Conservation (phyloP, 2,329 filamentous ascomycete genomes). For the Plenodomus lindquistii region DNA sequence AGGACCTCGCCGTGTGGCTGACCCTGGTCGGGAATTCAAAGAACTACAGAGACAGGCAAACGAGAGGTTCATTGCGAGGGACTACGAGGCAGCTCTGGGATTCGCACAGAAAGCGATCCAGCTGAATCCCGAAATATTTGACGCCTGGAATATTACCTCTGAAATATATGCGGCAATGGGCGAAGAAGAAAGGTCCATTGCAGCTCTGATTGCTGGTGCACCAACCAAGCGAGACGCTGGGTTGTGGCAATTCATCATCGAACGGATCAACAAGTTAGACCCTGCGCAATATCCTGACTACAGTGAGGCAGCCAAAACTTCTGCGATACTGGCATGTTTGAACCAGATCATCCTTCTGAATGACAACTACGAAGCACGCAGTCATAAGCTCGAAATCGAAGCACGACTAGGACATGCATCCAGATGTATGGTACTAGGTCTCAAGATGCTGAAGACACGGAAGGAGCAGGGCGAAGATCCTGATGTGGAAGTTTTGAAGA, state of each 20-base stretch:
- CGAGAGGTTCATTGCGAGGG: conserved; percentile 65
- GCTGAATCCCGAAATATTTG: conserved; percentile 64
- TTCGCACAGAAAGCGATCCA: conserved; percentile 41
- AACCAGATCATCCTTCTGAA: conserved; percentile 58
- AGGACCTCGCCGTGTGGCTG: conserved; percentile 61
- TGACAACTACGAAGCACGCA: conserved; percentile 57
- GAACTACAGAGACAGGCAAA: conserved; percentile 68
- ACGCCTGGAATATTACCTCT: conserved; percentile 63
- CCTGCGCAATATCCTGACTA: conserved; percentile 33
- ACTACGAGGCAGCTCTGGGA: conserved; percentile 56
- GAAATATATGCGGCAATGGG: conserved; percentile 61
- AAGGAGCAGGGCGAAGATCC: conserved; percentile 46
- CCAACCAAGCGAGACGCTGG: conserved; percentile 59
- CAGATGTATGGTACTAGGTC: conserved; percentile 47
- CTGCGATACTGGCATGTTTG: conserved; percentile 36
- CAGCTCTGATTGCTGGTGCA: conserved; percentile 61
- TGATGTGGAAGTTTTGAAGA: conserved; percentile 58
- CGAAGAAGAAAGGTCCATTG: conserved; percentile 60
- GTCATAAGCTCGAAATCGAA: conserved; percentile 60
- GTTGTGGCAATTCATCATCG: conserved; percentile 62
- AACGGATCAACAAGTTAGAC: conserved; percentile 55
- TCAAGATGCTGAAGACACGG: conserved; percentile 57
- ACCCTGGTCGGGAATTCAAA: conserved; percentile 73
- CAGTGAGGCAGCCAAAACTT: conserved; percentile 31
- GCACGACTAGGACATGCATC: conserved; percentile 49